Evolutionary conservation across 164 flowering plant species (phyloP), one percentile per base, ranked within the genome.

Genomic region (Sedum album): DNA sequence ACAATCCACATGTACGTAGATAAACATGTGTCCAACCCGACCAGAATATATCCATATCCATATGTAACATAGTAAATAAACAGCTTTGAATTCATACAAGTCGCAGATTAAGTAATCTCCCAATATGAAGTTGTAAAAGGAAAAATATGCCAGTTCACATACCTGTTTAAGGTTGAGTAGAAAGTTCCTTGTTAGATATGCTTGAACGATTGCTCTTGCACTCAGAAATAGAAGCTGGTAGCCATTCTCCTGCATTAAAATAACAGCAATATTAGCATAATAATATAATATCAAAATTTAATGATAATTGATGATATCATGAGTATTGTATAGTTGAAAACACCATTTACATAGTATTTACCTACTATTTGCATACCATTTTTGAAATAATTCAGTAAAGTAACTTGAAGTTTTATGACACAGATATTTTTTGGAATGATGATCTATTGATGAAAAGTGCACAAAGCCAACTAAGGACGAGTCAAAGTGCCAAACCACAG

Each of bases 161-260:
- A 93, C 98, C 98, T 93, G 98, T 73, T 94, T 91, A 42, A 91
- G 85, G 74, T 94, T 94, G 18, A 88, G 76, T 9, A 91, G 79
- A 70, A 89, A 91, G 66, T 76, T 88, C 75, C 91, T 82, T 1
- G 99, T 94, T 55, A 94, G 76, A 73, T 91, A 91, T 57, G 99
- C 91, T 79, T 94, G 99, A 73, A 87, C 95, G 71, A 94, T 94
- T 68, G 99, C 99, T 69, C 99, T 95, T n/a, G 99, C 99, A 84
- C 99, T 94, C 76, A 94, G 75, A 77, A 89, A 94, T 26, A 94
- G 87, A 21, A 94, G 83, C 66, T 91, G 99, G 73, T 94, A 94
- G 61, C 99, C 99, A 78, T 94, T 94, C 76, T 91, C 96, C 99
- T 93, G 87, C n/a, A 74, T 55, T 53, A n/a, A n/a, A n/a, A n/a